These are phyloP conservation scores for Exophiala xenobiotica DNA, from an alignment of 2,329 filamentous ascomycete genomes.

Conservation along the genomic window DNA sequence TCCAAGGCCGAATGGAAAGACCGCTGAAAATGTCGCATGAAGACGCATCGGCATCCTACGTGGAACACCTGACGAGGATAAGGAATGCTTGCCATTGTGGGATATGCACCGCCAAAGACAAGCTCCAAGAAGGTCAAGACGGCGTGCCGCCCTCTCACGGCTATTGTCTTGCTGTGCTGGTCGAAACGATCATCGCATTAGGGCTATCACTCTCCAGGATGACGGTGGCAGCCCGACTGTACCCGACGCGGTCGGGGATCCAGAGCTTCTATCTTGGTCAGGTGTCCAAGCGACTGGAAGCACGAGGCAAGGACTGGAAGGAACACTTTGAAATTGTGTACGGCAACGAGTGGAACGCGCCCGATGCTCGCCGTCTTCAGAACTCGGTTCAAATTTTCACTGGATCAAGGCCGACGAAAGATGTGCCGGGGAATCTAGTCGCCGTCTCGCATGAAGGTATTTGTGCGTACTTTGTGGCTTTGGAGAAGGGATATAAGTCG, in stretches of 20 bases:
- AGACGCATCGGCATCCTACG: slow-evolving; percentile 23
- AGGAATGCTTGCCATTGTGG: slow-evolving; percentile 24
- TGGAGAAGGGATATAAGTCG: slow-evolving; percentile 17
- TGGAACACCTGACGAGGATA: slow-evolving; percentile 21
- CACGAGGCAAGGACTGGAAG: slow-evolving; percentile 20
- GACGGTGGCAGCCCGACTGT: slow-evolving; percentile 23
- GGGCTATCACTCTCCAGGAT: slow-evolving; percentile 28
- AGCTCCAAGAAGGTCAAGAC: slow-evolving; percentile 18
- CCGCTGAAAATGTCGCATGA: slow-evolving; percentile 22
- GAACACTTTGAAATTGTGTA: slow-evolving; percentile 28
- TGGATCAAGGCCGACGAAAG: slow-evolving; percentile 22
- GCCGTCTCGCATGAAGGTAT: slow-evolving; percentile 28
- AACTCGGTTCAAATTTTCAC: slow-evolving; percentile 27
- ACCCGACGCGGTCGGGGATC: slow-evolving; percentile 25
- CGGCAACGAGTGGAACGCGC: slow-evolving; percentile 29
- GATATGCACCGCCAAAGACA: slow-evolving; percentile 22
- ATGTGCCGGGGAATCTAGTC: slow-evolving; percentile 26
- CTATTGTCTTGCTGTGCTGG: slow-evolving; percentile 26
- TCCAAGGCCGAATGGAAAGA: slow-evolving; percentile 28
- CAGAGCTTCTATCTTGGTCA: slow-evolving; percentile 27
- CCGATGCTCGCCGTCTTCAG: slow-evolving; percentile 24
- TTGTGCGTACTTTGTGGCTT: slow-evolving; percentile 26
- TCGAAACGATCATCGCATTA: slow-evolving; percentile 28
- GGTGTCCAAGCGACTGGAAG: slow-evolving; percentile 24
- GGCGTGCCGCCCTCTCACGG: slow-evolving; percentile 23